Base-by-base conservation (phyloP, 257 asterid genomes). In the Salvia miltiorrhiza region DNA sequence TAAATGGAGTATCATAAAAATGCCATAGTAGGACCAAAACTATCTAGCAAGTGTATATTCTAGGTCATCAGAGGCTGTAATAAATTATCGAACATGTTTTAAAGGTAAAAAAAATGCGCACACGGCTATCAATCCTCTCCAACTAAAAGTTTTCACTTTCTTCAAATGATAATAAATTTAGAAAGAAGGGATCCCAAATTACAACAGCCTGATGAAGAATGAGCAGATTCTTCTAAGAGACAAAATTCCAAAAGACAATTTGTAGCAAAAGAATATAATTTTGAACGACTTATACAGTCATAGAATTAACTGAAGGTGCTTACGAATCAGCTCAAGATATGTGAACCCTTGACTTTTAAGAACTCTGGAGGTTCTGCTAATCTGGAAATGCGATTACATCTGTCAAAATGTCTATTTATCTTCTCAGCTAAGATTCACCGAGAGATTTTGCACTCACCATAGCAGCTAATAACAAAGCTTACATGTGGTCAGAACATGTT, bases 31-130 rank as follows among this genome's bases (percentile, higher is more conserved):
- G 30, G 50, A 45, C 39, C 24, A 30, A n/a, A 49, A 48, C 8
- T 59, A 24, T 48, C 54, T 23, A 71, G 11, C 55, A 49, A 39
- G 65, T n/a, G 37, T 32, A 61, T 47, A 52, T 40, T 35, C 37
- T 50, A 66, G 69, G 60, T 10, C 59, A 44, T 56, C 58, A 20
- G 40, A 72, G 60, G 65, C 9, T 30, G 65, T 33, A 41, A 41
- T 5, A 48, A 19, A 43, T 47, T 20, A 62, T 24, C 9, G 13
- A 14, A 11, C 11, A 71, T 5, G 41, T 23, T 12, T 37, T 3
- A 17, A 37, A 24, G 24, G 76, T 41, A 11, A 4, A 53, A 30
- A 5, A 9, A 2, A 26, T 13, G 26, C 2, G 60, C 13, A 53
- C 17, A 55, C 13, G 23, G 71, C 35, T 1, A 40, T 16, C 57